Evolutionary conservation across 768 basidiomycete species (phyloP).

Genomic region (Boletus speciosus): DNA sequence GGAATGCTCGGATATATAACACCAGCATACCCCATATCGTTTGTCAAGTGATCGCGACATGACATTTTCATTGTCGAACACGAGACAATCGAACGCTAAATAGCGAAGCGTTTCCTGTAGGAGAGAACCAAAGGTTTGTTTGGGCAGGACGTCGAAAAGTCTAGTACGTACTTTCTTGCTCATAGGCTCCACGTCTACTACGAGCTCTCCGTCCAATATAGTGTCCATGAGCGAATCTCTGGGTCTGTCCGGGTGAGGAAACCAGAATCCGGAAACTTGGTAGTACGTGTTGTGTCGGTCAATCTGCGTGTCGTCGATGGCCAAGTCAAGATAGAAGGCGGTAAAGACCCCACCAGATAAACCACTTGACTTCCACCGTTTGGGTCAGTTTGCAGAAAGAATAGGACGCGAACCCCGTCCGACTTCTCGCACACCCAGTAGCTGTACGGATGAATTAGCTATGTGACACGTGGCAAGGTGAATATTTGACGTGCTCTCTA

Average conservation of each 20-base stretch:
- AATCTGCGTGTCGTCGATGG: slow-evolving; percentile 51
- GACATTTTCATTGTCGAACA: slow-evolving; percentile 80
- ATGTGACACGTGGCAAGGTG: background rate
- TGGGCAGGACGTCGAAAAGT: background rate
- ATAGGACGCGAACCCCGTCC: slow-evolving; percentile 88
- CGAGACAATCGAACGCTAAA: slow-evolving; percentile 90
- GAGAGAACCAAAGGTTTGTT: background rate
- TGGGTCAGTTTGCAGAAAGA: slow-evolving; percentile 67
- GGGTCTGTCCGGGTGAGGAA: slow-evolving; percentile 83
- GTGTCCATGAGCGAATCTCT: slow-evolving; percentile 69
- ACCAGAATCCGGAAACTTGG: slow-evolving; percentile 69
- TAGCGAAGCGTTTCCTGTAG: slow-evolving; percentile 75
- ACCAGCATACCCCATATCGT: slow-evolving; percentile 76
- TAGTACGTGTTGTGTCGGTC: slow-evolving; percentile 92
- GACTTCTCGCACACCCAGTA: slow-evolving; percentile 99
- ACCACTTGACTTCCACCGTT: slow-evolving; percentile 51
- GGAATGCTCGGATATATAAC: background rate
- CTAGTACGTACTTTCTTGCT: slow-evolving; percentile 57
- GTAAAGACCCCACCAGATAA: slow-evolving; percentile 61
- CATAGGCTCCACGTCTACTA: slow-evolving; percentile 79
- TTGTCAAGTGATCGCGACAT: slow-evolving; percentile 81
- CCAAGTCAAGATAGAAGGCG: background rate
- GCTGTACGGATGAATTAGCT: slow-evolving; percentile 40
- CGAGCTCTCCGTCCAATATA: slow-evolving; percentile 90
- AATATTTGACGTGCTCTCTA: slow-evolving; percentile 58